These are phyloP conservation scores for Porcisia hertigi DNA, from an alignment of 208 protist genomes.

Conservation along the genomic window DNA sequence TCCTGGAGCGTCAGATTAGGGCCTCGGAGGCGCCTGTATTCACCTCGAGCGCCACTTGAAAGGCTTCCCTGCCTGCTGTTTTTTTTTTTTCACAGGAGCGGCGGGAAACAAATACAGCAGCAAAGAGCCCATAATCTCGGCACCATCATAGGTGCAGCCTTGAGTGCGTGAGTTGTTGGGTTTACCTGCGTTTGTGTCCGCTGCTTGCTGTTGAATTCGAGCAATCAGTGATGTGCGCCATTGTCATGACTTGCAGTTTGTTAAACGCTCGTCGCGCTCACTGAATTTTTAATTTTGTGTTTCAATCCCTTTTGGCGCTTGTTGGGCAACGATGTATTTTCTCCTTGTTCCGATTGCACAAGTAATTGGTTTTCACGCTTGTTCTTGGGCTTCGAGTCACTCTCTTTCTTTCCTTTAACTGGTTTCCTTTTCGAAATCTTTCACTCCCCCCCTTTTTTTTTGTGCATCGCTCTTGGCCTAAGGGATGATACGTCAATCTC, in stretches of 20 bases:
- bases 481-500: no score
- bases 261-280: background rate
- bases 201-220: no score
- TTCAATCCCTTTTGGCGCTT: background rate
- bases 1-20: slow-evolving; percentile 13
- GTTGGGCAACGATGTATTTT: background rate
- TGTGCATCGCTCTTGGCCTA: no score
- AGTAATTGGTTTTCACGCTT: background rate
- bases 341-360: background rate
- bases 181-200: no score
- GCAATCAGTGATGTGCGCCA: background rate
- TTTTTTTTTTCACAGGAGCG: background rate
- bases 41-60: background rate
- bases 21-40: background rate
- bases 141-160: background rate
- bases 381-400: background rate
- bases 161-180: background rate
- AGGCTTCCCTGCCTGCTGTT: background rate
- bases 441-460: background rate
- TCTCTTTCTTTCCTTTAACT: slow-evolving; percentile 21
- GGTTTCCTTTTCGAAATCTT: background rate
- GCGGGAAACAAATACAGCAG: background rate
- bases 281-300: background rate
- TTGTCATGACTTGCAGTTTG: background rate
- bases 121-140: background rate